Percentiles rank a stretch among this genome's conserved stretches.
phyloP scores from a whole-genome alignment of 1,139 yeast species.

The Sugiyamaella grinbergsii region DNA sequence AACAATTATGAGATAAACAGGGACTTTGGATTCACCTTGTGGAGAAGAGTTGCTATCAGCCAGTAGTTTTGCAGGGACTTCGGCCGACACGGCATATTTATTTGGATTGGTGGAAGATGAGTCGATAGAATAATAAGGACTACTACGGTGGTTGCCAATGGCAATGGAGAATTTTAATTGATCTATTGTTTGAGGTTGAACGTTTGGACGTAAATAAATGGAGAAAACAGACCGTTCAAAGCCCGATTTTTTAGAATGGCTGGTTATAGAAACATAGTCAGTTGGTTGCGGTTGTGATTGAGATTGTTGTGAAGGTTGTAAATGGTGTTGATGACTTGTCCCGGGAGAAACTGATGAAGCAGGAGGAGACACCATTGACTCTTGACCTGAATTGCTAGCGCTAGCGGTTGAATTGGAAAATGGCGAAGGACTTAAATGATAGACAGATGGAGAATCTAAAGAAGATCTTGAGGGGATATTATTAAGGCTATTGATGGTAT shows the following conservation, averaged over 20 bases:
- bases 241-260: slow-evolving; percentile 24
- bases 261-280: slow-evolving; percentile 20
- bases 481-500: slow-evolving; percentile 8
- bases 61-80: slow-evolving; percentile 28
- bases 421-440: slow-evolving; percentile 11
- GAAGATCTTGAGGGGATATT: slow-evolving; percentile 9
- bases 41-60: slow-evolving; percentile 21
- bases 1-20: slow-evolving; percentile 24
- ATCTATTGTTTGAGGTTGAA: slow-evolving; percentile 12
- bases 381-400: slow-evolving; percentile 14
- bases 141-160: slow-evolving; percentile 27
- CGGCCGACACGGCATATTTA: slow-evolving; percentile 27
- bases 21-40: slow-evolving; percentile 20
- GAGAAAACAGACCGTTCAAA: slow-evolving; percentile 24
- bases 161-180: slow-evolving; percentile 24
- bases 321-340: slow-evolving; percentile 12
- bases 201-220: slow-evolving; percentile 22
- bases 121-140: slow-evolving; percentile 15
- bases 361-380: slow-evolving; percentile 20
- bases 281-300: slow-evolving; percentile 2
- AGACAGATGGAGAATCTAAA: slow-evolving; percentile 12
- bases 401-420: slow-evolving; percentile 9
- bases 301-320: background rate
- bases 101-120: slow-evolving; percentile 20
- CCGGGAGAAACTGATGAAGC: slow-evolving; percentile 19